Conservation (phyloP, 2,329 filamentous ascomycete species). For the Hyphodiscus sp. region DNA sequence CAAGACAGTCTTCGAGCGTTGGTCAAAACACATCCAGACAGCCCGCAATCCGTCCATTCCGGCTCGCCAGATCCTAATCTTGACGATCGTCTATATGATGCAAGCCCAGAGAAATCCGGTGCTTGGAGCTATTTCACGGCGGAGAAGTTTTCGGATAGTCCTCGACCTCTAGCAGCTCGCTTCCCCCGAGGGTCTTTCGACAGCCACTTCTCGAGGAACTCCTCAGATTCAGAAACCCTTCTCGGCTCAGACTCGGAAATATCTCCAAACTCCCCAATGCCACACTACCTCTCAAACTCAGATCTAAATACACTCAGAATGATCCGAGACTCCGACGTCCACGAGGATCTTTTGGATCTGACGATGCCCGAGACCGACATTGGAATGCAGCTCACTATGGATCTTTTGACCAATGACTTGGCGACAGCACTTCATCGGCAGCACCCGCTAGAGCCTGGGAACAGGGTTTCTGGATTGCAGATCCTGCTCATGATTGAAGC, state of each 20-base stretch:
- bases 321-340: neutral
- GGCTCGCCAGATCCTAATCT: slow-evolving; percentile 17
- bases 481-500: slow-evolving; percentile 29
- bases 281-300: neutral
- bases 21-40: slow-evolving; percentile 8
- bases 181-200: neutral
- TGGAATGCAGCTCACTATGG: slow-evolving; percentile 24
- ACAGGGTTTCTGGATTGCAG: slow-evolving; percentile 23
- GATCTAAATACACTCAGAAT: neutral
- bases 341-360: neutral
- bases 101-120: neutral
- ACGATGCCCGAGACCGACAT: slow-evolving; percentile 13
- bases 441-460: slow-evolving; percentile 8
- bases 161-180: neutral
- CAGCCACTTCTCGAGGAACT: neutral
- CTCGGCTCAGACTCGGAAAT: slow-evolving; percentile 9
- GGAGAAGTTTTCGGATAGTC: neutral
- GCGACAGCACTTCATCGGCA: slow-evolving; percentile 18
- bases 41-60: slow-evolving; percentile 7
- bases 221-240: slow-evolving; percentile 11
- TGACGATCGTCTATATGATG: slow-evolving; percentile 8
- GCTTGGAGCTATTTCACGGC: neutral
- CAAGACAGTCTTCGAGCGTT: slow-evolving; percentile 25
- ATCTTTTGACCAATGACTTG: slow-evolving; percentile 25
- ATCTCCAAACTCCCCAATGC: neutral